A percentile compares a stretch with the other conserved stretches of the same genome.
Evolutionary conservation across 495 filamentous ascomycete species (phyloP).

Genomic region (Neurospora tetraspora): DNA sequence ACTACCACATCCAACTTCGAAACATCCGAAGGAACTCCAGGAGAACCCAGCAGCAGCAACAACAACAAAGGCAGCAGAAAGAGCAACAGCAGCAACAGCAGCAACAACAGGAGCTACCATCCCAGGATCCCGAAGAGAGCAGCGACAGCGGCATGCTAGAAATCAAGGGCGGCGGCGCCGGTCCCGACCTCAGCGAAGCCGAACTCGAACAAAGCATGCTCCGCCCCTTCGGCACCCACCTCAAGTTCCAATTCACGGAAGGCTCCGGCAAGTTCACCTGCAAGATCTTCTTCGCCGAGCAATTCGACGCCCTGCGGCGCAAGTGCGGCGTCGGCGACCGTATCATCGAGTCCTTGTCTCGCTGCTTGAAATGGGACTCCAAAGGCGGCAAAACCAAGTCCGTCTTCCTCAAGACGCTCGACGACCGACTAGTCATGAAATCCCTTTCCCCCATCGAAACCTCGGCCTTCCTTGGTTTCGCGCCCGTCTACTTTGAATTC

Average conservation of each 20-base stretch:
- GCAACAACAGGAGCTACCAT: slow-evolving; percentile 4
- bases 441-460: slow-evolving; percentile 85
- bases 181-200: slow-evolving; percentile 26
- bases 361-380: slow-evolving; percentile 96
- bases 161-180: slow-evolving; percentile 14
- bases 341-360: slow-evolving; percentile 87
- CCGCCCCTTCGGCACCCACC: slow-evolving; percentile 74
- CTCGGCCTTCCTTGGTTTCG: slow-evolving; percentile 86
- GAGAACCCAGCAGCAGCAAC: not conserved
- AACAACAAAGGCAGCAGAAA: not conserved
- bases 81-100: slow-evolving; percentile 32
- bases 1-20: slow-evolving; percentile 72
- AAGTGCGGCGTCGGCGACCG: slow-evolving; percentile 90
- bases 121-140: slow-evolving; percentile 17
- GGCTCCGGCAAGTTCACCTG: slow-evolving; percentile 89
- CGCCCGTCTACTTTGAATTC: slow-evolving; percentile 92
- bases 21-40: slow-evolving; percentile 43
- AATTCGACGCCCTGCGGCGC: slow-evolving; percentile 87
- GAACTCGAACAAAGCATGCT: slow-evolving; percentile 71
- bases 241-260: slow-evolving; percentile 89
- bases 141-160: slow-evolving; percentile 18
- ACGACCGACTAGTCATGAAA: slow-evolving; percentile 76
- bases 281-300: slow-evolving; percentile 96
- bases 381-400: slow-evolving; percentile 98
- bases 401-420: slow-evolving; percentile 93